Evolutionary conservation across 106 monocot genomes (phyloP).

Genomic region (Allium cepa): DNA sequence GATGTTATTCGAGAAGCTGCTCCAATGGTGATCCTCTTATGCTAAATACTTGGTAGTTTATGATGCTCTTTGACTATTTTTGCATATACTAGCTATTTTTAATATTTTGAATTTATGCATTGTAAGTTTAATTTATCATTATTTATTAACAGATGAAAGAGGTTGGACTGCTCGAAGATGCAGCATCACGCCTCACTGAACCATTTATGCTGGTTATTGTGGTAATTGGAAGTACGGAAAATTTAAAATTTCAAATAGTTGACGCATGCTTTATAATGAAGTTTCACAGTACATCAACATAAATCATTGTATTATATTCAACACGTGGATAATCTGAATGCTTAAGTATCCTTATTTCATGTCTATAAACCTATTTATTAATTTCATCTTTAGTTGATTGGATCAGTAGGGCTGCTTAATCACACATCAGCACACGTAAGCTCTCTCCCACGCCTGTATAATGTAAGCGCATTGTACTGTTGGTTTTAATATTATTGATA

Average conservation of each 20-base stretch:
- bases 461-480: no score
- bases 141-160: slow-evolving; percentile 81
- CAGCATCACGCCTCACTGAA: slow-evolving; percentile 73
- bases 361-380: no score
- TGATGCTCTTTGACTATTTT: slow-evolving; percentile 45
- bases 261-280: not conserved
- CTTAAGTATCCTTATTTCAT: no score
- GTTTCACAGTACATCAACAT: no score
- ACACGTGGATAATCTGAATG: no score
- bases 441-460: no score
- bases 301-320: no score
- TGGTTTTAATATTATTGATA: no score
- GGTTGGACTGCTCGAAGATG: slow-evolving; percentile 77
- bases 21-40: slow-evolving; percentile 99
- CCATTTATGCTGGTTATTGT: slow-evolving; percentile 94
- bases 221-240: slow-evolving; percentile 41
- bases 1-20: slow-evolving; percentile 67
- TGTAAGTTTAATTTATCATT: slow-evolving; percentile 3
- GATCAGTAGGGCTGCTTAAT: no score
- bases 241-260: not conserved
- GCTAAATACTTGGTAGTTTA: slow-evolving; percentile 96
- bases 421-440: no score
- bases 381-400: no score
- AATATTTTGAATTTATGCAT: no score
- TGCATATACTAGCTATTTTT: not conserved